Base-by-base conservation (phyloP, 2,329 filamentous ascomycete genomes). In the Talaromyces sp. region DNA sequence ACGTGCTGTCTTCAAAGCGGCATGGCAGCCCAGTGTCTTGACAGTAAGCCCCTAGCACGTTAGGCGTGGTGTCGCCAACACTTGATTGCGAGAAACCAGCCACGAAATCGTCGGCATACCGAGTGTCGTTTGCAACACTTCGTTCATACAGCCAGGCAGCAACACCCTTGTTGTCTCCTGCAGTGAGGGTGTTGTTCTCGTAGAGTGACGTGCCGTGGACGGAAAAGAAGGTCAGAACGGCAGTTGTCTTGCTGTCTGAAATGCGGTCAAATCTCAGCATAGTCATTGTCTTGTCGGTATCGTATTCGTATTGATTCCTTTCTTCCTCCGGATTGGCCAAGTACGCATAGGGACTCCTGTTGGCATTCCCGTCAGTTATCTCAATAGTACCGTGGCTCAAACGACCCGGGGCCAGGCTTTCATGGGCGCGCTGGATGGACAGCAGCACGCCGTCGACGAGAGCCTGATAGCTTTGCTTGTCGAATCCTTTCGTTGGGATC, bases 81-180 rank as follows among this genome's bases (percentile, higher is more conserved):
- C 89, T 96, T 11, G 93, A 86, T 73, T 97, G 93, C 0, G 91
- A 95, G 73, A 97, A 98, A 4, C 91, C 93, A 2, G 93, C 92
- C 1, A 97, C 90, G 67, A 96, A 96, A 10, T 82, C 84, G 2
- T 85, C 78, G 0, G 84, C 82, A 35, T 86, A 86, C 19, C 78
- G 80, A 1, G 78, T 70, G 19, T 85, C 80, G n/a, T 73, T 75
- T 2, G 77, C 72, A 55, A 89, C 81, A 56, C 84, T 86, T 65
- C 89, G 84, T 72, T 98, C 93, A 58, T 97, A 88, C 13, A 96
- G 79, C 70, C 89, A 89, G 0, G 93, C 90, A 2, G 93, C 93
- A 7, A 96, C 91, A 13, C 93, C 93, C 77, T 98, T 98, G 79
- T 98, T 98, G 74, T 98, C 93, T n/a, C 91, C 93, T 2, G 92